Percentiles rank a stretch among this genome's conserved stretches.
Evolutionary conservation across 2,329 filamentous ascomycete species (phyloP).

Genomic region (Talaromyces amestolkiae): DNA sequence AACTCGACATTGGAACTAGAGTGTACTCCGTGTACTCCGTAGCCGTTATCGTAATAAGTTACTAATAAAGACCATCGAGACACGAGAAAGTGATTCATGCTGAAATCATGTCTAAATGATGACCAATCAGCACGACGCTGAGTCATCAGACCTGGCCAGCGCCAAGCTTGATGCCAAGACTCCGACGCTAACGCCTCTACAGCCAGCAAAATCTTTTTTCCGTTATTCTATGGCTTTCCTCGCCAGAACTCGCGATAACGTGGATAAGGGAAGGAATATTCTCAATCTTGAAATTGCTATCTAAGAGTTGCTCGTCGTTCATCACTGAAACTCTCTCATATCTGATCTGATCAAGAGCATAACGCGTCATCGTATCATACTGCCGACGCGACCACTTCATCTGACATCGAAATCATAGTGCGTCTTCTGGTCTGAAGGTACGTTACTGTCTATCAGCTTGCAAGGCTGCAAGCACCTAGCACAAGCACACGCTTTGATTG

Average conservation of each 20-base stretch:
- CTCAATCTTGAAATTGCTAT: background rate
- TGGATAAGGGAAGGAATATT: background rate
- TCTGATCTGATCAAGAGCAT: background rate
- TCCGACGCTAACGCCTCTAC: background rate
- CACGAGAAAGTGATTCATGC: background rate
- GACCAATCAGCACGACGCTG: background rate
- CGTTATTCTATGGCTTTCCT: slow-evolving; percentile 6
- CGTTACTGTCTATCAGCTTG: slow-evolving; percentile 37
- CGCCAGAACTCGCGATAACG: background rate
- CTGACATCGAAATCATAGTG: background rate
- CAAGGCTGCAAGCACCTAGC: background rate
- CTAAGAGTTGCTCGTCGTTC: background rate
- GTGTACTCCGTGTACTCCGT: background rate
- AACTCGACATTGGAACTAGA: background rate
- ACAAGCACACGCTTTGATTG: slow-evolving; percentile 27
- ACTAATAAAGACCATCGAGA: background rate
- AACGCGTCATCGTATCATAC: no score
- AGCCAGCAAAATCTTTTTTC: slow-evolving; percentile 15
- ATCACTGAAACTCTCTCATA: no score
- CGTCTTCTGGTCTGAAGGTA: slow-evolving; percentile 36
- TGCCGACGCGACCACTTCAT: background rate
- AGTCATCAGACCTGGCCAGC: background rate
- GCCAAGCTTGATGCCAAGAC: slow-evolving; percentile 6
- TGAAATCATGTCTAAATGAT: background rate
- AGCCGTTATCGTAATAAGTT: background rate